Evolutionary conservation across 2,329 filamentous ascomycete genomes (phyloP).

Genomic region (Thielaviopsis punctulata): DNA sequence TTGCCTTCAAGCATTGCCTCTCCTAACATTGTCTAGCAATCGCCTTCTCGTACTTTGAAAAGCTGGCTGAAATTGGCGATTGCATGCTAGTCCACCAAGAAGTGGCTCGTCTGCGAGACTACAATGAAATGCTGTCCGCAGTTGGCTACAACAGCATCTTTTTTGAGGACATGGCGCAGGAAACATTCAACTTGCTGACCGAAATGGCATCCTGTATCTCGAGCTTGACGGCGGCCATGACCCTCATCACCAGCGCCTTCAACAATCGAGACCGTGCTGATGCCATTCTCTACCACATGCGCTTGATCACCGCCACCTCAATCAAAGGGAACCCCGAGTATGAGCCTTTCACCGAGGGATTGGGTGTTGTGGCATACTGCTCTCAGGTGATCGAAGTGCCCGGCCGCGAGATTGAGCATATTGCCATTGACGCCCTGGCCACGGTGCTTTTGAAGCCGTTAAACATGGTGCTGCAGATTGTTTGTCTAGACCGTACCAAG

Average conservation of each 20-base stretch:
- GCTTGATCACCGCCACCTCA: conserved; percentile 70
- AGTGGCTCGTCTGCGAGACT: conserved; percentile 49
- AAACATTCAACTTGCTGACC: conserved; percentile 50
- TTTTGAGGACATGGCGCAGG: conserved; percentile 71
- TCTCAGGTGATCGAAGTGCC: conserved; percentile 53
- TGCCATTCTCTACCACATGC: conserved; percentile 67
- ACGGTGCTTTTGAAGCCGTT: conserved; percentile 66
- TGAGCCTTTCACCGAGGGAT: conserved; percentile 50
- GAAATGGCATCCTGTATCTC: conserved; percentile 22
- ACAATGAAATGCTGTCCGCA: conserved; percentile 52
- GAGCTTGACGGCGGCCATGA: conserved; percentile 38
- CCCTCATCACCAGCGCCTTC: conserved; percentile 46
- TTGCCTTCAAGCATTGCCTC: not conserved
- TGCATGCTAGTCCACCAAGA: conserved; percentile 50
- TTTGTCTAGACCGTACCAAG: conserved; percentile 75
- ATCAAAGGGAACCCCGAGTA: conserved; percentile 63
- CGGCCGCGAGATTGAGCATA: conserved; percentile 73
- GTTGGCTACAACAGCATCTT: conserved; percentile 53
- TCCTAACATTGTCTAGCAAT: conserved; percentile 43
- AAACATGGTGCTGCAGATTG: conserved; percentile 66
- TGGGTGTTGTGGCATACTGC: conserved; percentile 50
- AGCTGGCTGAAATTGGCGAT: conserved; percentile 52
- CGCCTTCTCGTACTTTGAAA: conserved; percentile 85
- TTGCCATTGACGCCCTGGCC: conserved; percentile 63
- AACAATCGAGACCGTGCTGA: conserved; percentile 53